Percentiles rank a stretch among this genome's conserved stretches.
Evolutionary conservation across 2,329 filamentous ascomycete genomes (phyloP).

Genomic region (Colletotrichum scovillei): DNA sequence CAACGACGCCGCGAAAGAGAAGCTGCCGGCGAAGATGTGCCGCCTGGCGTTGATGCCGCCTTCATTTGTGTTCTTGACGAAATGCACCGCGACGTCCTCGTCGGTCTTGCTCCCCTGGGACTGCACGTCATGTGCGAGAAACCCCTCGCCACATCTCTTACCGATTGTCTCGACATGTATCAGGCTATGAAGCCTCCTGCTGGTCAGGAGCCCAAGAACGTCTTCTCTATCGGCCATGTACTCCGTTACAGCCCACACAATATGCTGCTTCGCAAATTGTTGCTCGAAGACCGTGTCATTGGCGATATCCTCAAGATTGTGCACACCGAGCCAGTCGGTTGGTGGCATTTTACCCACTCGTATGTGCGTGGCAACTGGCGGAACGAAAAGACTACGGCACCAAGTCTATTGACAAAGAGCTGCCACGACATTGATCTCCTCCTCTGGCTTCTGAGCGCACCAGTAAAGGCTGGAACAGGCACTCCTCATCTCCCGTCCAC

Average conservation of each 20-base stretch:
- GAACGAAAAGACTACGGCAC: conserved; percentile 79
- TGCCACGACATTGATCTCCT: conserved; percentile 97
- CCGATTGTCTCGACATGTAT: conserved; percentile 83
- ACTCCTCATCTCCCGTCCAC: conserved; percentile 78
- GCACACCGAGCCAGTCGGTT: conserved; percentile 94
- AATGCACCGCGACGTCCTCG: conserved; percentile 84
- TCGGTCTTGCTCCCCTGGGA: conserved; percentile 74
- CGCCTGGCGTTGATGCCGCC: conserved; percentile 69
- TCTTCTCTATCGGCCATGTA: conserved; percentile 96
- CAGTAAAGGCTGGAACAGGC: conserved; percentile 58
- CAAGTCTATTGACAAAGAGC: conserved; percentile 90
- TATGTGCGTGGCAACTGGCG: conserved; percentile 97
- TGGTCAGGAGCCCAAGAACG: conserved; percentile 41
- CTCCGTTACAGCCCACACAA: conserved; percentile 95
- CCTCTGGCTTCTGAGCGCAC: conserved; percentile 89
- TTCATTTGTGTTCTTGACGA: conserved; percentile 84
- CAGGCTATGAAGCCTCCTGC: conserved; percentile 57
- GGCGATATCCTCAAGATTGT: conserved; percentile 88
- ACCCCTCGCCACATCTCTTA: conserved; percentile 83
- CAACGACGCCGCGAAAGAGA: conserved; percentile 65
- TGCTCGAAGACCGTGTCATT: conserved; percentile 80
- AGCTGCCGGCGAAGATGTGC: conserved; percentile 59
- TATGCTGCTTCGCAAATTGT: conserved; percentile 80
- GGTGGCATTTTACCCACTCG: conserved; percentile 94
- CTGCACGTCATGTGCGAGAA: conserved; percentile 97